Evolutionary conservation across 2,329 filamentous ascomycete genomes (phyloP), one percentile per base, ranked within the genome.

Genomic region (Coniochaeta prunicola): DNA sequence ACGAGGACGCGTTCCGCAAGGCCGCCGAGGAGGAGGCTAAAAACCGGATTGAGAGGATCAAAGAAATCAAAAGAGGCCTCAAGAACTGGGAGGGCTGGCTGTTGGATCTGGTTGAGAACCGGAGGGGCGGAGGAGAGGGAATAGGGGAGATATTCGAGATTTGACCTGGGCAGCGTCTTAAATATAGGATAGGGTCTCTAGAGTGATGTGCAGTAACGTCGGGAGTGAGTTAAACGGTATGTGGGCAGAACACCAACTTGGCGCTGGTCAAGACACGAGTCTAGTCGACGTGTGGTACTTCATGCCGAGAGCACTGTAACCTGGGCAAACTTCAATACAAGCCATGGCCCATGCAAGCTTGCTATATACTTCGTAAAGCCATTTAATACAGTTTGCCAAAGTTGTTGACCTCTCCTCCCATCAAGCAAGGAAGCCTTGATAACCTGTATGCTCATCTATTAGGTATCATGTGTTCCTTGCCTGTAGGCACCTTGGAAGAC

Each of bases 31-130:
- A 87, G 64, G 84, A 87, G 60, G 76, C 77, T 21, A 81, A 77
- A 74, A 80, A 76, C 65, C 73, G 84, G 48, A 73, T 88, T 38
- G 85, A 87, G 75, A 74, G 85, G 59, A 82, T 88, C 67, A 85
- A 82, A 73, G 77, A 87, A 70, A 75, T 87, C 58, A 88, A 88
- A 77, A 73, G 84, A 59, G 77, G 77, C 1, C 73, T 88, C 57
- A 86, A 84, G 75, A 83, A 85, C 68, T 88, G 85, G 85, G 82
- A 87, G 62, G 84, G 85, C 8, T 88, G 84, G 84, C 78, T 84
- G 70, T 71, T 88, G 66, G 85, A 88, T 67, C 74, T 88, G 65
- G 84, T 87, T 6, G 85, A 88, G 68, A 77, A 75, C 53, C 74
- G 83, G 61, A 74, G 77, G 61, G 81, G 82, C 1, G 82, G 81